Percentiles rank a stretch among this genome's conserved stretches.
These are phyloP conservation scores for Nicotiana benthamiana DNA, from an alignment of 257 asterid genomes.

Conservation along the genomic window DNA sequence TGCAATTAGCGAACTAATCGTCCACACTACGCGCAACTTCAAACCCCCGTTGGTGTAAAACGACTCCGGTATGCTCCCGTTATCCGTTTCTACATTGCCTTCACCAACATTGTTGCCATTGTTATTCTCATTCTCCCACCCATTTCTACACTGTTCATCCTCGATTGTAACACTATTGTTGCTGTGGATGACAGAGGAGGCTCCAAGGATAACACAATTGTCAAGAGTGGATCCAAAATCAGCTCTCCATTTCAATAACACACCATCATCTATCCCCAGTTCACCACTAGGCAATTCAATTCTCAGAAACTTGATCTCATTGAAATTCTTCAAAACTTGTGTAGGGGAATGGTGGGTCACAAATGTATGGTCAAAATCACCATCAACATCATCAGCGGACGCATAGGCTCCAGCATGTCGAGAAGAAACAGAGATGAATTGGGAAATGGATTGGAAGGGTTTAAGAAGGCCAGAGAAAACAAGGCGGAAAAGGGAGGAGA, in stretches of 20 bases:
- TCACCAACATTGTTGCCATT: background rate
- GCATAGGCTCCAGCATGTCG: conserved; percentile 18
- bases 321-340: conserved; percentile 63
- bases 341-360: conserved; percentile 74
- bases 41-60: conserved; percentile 69
- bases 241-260: conserved; percentile 71
- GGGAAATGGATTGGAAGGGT: conserved; percentile 66
- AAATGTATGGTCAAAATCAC: conserved; percentile 34
- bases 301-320: conserved; percentile 43
- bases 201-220: conserved; percentile 66
- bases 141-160: background rate
- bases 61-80: conserved; percentile 60
- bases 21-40: conserved; percentile 69
- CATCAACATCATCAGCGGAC: conserved; percentile 23
- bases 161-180: background rate
- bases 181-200: conserved; percentile 38
- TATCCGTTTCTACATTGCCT: conserved; percentile 31
- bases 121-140: background rate
- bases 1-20: conserved; percentile 68
- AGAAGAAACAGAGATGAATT: conserved; percentile 41
- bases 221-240: conserved; percentile 68
- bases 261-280: conserved; percentile 60
- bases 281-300: conserved; percentile 68
- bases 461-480: conserved; percentile 54
- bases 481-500: conserved; percentile 45